Conservation (phyloP, 129 eudicot genomes). For the Tagetes erecta region DNA sequence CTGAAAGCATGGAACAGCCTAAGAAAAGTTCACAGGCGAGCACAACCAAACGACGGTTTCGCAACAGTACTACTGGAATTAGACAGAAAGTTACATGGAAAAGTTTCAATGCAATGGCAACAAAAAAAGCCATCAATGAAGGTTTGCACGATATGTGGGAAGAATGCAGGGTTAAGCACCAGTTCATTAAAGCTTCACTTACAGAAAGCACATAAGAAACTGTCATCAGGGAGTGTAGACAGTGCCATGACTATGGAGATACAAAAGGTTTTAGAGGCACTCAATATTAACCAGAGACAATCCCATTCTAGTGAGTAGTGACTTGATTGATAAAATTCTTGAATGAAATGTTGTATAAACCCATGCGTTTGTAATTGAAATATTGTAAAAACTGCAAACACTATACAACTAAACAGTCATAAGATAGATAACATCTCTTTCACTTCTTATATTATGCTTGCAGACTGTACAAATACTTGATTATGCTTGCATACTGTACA, state of each 20-base stretch:
- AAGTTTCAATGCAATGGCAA: constrained; percentile 98
- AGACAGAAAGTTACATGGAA: constrained; percentile 73
- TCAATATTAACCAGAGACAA: constrained; percentile 63
- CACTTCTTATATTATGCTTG: no score
- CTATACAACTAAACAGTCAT: no score
- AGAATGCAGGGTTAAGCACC: constrained; percentile 90
- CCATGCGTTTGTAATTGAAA: constrained; percentile 5
- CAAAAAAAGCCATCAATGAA: constrained; percentile 78
- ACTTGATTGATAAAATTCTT: constrained; percentile 17
- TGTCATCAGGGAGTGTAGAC: constrained; percentile 95
- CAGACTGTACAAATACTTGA: no score
- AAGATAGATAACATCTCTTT: no score
- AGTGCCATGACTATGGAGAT: constrained; percentile 98
- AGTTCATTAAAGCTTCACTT: constrained; percentile 87
- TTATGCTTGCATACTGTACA: no score
- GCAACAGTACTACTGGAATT: constrained; percentile 76
- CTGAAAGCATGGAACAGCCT: constrained; percentile 80
- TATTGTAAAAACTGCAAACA: constrained; percentile 2
- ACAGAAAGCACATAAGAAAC: constrained; percentile 88
- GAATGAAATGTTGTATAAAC: not conserved
- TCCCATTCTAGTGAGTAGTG: constrained; percentile 43
- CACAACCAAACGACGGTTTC: constrained; percentile 97
- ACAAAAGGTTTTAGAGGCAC: constrained; percentile 79
- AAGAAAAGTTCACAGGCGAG: constrained; percentile 81
- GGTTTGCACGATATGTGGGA: constrained; percentile 92